Base-by-base conservation (phyloP, 2,329 filamentous ascomycete genomes). In the Epichloe gansuensis region DNA sequence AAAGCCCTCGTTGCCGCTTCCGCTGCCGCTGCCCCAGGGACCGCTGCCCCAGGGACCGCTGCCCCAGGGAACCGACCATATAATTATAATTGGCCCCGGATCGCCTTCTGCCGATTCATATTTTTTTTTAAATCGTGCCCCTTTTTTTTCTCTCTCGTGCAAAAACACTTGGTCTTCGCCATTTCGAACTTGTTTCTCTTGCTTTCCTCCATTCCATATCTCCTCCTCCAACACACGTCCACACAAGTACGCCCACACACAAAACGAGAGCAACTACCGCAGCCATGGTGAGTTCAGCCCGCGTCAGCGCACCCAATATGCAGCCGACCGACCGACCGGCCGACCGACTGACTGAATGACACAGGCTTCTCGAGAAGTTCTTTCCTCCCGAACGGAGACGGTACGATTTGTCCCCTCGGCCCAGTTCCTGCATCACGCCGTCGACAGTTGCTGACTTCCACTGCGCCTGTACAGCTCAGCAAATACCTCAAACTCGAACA, bases 401-500 rank as follows among this genome's bases (percentile, higher is more conserved):
- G 66, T 68, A 63, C 58, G 65, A 54, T 28, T 42, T 21, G 47
- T 53, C 48, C 21, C 41, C 4, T 43, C 25, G 25, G 17, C 11
- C 50, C 13, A 13, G 35, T 21, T 41, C 38, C 45, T 12, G 39
- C 52, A 39, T 31, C 35, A 34, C n/a, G 43, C 31, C 11, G 39
- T 28, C 8, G 17, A 12, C 17, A 34, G 7, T 13, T 58, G 65
- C 72, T 52, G 31, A 50, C 50, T 57, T 49, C 50, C 57, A 48
- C 53, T 51, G 46, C 42, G 17, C 38, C 56, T 51, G 50, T 59
- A 64, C 72, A 95, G 89, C 83, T 96, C 71, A 76, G 85, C 72
- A 96, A 96, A 75, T 97, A 91, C 80, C 82, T 93, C 74, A 77
- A 78, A 66, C 87, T 97, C 65, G 85, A 90, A 70, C 91, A 97